Evolutionary conservation across 345 rosid species (phyloP), one percentile per base, ranked within the genome.

Genomic region (Aethionema arabicum): DNA sequence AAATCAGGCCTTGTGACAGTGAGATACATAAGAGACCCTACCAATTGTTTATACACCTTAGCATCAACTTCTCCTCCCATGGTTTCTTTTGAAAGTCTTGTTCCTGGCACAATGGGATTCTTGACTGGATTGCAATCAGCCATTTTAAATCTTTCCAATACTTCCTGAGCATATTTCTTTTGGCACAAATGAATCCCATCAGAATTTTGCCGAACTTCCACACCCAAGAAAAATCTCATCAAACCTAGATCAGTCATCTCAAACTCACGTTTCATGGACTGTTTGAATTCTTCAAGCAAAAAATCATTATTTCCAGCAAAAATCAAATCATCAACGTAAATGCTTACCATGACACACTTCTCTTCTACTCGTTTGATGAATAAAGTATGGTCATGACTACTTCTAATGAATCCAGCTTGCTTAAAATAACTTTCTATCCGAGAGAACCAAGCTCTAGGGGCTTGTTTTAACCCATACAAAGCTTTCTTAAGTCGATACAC

Each of bases 131-230:
- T 58, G 33, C 63, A 39, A 3, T 29, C 39, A 4, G n/a, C 3
- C 47, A 62, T 32, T 8, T 32, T n/a, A 13, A 62, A 62, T 15
- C 35, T 36, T 6, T 63, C 48, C n/a, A 37, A 33, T 11, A 63
- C 57, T 37, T 63, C 30, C 6, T 4, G 5, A n/a, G 48, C 16
- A 44, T n/a, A 44, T 3, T 50, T 27, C 13, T 31, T 45, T 27
- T 50, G 33, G 10, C 4, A 14, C 0, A 50, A n/a, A 15, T 50
- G 36, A 14, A 50, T 50, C 0, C 54, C 54, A 50, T 45, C 50
- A 45, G 1, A 6, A n/a, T 8, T 5, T 50, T 50, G 54, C 6
- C 4, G 10, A 10, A 48, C 52, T 48, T 48, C 52, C 0, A 48
- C 32, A 7, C 52, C 48, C 7, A 44, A 14, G 14, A 48, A 48